These are phyloP conservation scores for Daphne laureola DNA, from an alignment of 441 rosid genomes.

Conservation along the genomic window DNA sequence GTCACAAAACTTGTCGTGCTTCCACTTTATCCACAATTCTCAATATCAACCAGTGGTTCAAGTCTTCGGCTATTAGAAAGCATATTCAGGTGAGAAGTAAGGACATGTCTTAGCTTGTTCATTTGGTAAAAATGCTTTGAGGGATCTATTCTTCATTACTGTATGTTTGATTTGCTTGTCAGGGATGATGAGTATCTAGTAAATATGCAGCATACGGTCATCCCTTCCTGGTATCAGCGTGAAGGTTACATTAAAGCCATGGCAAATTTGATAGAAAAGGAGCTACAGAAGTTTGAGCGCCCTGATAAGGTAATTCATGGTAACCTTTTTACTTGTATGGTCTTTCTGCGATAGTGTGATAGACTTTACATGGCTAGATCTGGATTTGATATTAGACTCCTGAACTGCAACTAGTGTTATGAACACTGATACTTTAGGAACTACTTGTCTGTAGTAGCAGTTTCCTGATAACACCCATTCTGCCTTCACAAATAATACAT, in stretches of 20 bases:
- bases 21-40: slow-evolving; percentile 97
- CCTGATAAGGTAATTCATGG: slow-evolving; percentile 56
- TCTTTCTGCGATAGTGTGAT: too few relatives aligned
- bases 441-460: background rate
- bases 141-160: slow-evolving; percentile 17
- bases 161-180: slow-evolving; percentile 19
- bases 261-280: slow-evolving; percentile 75
- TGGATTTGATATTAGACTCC: background rate
- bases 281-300: slow-evolving; percentile 52
- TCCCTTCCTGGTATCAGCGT: slow-evolving; percentile 99
- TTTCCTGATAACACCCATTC: background rate
- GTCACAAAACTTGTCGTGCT: slow-evolving; percentile 91
- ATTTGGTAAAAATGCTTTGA: slow-evolving; percentile 6
- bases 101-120: slow-evolving; percentile 7
- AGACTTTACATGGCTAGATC: background rate
- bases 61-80: slow-evolving; percentile 91
- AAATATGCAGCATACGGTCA: slow-evolving; percentile 97
- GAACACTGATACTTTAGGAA: background rate
- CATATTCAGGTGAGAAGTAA: slow-evolving; percentile 63
- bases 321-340: background rate
- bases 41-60: slow-evolving; percentile 98
- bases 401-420: background rate
- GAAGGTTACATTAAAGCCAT: slow-evolving; percentile 90
- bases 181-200: slow-evolving; percentile 98
- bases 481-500: slow-evolving; percentile 14